Percentiles rank a stretch among this genome's conserved stretches.
Evolutionary conservation across 805 yeast species (phyloP).

Genomic region (Starmerella vitae): DNA sequence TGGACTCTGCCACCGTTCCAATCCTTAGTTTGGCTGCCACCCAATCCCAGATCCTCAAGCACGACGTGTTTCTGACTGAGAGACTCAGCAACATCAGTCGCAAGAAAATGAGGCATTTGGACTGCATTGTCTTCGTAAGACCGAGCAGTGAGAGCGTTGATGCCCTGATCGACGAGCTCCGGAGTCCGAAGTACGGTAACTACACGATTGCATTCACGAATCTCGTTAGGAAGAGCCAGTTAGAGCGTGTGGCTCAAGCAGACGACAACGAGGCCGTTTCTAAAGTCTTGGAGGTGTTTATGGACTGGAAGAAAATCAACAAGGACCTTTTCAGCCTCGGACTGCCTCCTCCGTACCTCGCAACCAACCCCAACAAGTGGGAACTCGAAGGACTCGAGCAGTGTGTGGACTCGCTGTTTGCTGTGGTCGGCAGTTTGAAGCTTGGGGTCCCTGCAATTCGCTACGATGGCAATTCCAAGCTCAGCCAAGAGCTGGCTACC

Average conservation of each 20-base stretch:
- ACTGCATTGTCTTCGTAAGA: slow-evolving; percentile 64
- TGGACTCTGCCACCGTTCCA: slow-evolving; percentile 69
- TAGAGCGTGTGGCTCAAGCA: slow-evolving; percentile 79
- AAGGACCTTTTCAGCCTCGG: slow-evolving; percentile 45
- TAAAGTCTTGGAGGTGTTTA: slow-evolving; percentile 69
- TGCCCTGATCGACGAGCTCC: slow-evolving; percentile 49
- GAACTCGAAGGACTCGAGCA: slow-evolving; percentile 33
- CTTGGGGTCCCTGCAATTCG: slow-evolving; percentile 59
- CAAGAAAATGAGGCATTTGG: slow-evolving; percentile 63
- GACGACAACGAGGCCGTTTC: slow-evolving; percentile 74
- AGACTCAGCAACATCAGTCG: slow-evolving; percentile 40
- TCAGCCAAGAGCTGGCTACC: slow-evolving; percentile 50
- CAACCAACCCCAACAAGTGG: slow-evolving; percentile 33
- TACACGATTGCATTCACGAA: slow-evolving; percentile 74
- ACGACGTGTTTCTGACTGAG: slow-evolving; percentile 77
- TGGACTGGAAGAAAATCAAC: slow-evolving; percentile 67
- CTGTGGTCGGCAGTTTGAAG: slow-evolving; percentile 57
- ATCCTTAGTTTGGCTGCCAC: slow-evolving; percentile 81
- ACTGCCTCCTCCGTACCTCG: slow-evolving; percentile 18
- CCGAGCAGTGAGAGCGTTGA: slow-evolving; percentile 57
- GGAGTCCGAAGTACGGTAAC: slow-evolving; percentile 61
- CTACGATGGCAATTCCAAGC: slow-evolving; percentile 54
- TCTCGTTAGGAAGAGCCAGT: slow-evolving; percentile 54
- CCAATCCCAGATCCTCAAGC: slow-evolving; percentile 66
- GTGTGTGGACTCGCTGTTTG: slow-evolving; percentile 35